Evolutionary conservation across 768 basidiomycete genomes (phyloP).

Genomic region (Boletus rubroflammeus): DNA sequence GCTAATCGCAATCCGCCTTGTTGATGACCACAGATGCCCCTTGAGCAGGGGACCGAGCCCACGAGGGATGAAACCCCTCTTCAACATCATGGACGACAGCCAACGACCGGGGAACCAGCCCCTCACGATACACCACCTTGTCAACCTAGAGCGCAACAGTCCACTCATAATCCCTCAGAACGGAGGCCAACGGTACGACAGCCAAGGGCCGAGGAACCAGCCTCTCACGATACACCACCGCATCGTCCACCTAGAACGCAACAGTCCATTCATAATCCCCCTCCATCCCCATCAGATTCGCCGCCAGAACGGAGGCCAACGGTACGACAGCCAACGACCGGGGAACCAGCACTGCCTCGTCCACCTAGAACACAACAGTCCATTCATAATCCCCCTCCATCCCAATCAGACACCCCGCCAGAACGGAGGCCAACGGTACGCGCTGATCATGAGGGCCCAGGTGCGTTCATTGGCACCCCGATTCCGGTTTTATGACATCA

Average conservation of each 20-base stretch:
- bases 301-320: too few species aligned
- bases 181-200: too few species aligned
- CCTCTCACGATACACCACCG: too few species aligned
- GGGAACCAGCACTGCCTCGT: too few species aligned
- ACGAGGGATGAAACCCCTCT: background rate
- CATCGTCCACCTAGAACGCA: too few species aligned
- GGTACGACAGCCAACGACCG: too few species aligned
- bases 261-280: too few species aligned
- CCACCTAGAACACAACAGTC: constrained; percentile 5
- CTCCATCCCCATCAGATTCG: too few species aligned
- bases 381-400: constrained; percentile 8
- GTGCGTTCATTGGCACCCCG: background rate
- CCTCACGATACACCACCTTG: too few species aligned
- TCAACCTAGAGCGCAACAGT: too few species aligned
- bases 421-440: constrained; percentile 22
- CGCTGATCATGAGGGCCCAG: background rate
- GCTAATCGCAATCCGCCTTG: background rate
- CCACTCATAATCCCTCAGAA: too few species aligned
- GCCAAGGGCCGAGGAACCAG: too few species aligned
- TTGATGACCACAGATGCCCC: background rate
- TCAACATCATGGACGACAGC: background rate
- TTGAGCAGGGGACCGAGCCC: background rate
- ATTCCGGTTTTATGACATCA: background rate
- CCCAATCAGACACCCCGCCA: background rate
- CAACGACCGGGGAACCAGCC: background rate